Percentiles rank a stretch among this genome's conserved stretches.
Conservation (phyloP, 352 stramenopile species). For the Globisporangium recalcitrans region DNA sequence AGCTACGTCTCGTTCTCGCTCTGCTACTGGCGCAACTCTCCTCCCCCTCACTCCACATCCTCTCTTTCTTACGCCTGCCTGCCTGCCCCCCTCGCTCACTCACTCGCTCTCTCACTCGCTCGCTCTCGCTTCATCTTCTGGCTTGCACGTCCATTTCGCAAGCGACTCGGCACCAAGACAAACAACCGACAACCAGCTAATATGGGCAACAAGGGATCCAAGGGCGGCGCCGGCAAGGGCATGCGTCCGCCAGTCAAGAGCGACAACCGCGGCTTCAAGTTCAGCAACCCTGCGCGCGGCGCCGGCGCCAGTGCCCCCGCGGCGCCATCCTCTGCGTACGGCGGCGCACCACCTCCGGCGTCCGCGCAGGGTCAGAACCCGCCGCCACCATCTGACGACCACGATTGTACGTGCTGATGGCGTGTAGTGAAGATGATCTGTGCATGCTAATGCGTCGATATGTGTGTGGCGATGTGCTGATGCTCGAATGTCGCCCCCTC, state of each 20-base stretch:
- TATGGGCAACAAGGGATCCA: slow-evolving; percentile 86
- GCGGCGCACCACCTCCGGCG: slow-evolving; percentile 9
- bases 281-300: slow-evolving; percentile 48
- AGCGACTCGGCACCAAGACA: slow-evolving; percentile 8
- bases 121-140: background rate
- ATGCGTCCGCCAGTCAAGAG: slow-evolving; percentile 77
- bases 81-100: background rate
- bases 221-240: slow-evolving; percentile 55
- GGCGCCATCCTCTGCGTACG: slow-evolving; percentile 40
- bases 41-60: slow-evolving; percentile 4
- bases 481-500: background rate
- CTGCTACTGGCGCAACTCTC: background rate
- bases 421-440: background rate
- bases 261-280: slow-evolving; percentile 80
- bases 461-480: background rate
- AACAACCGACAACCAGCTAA: slow-evolving; percentile 8
- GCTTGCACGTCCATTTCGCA: slow-evolving; percentile 3
- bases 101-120: background rate
- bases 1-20: slow-evolving; percentile 7
- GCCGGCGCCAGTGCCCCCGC: slow-evolving; percentile 67
- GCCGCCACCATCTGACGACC: slow-evolving; percentile 24
- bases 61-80: slow-evolving; percentile 12
- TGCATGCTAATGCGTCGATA: background rate
- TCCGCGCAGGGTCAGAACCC: slow-evolving; percentile 14
- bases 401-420: slow-evolving; percentile 50